Percentiles rank a stretch among this genome's conserved stretches.
Conservation (phyloP, 2,329 filamentous ascomycete genomes). For the Venturia effusa region DNA sequence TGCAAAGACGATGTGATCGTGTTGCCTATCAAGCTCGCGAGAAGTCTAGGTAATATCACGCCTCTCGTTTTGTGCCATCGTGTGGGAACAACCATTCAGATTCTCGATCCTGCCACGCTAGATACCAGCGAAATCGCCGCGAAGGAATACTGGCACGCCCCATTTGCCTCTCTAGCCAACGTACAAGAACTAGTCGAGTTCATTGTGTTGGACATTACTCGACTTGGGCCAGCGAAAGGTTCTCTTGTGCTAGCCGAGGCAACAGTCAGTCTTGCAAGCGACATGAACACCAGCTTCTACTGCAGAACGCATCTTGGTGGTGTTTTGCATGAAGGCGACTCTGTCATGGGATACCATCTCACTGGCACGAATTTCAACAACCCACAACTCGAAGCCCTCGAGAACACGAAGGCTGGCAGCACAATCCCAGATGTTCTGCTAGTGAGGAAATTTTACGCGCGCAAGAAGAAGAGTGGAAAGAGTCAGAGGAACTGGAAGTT, state of each 20-base stretch:
- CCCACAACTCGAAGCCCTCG: conserved; percentile 69
- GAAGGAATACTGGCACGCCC: conserved; percentile 79
- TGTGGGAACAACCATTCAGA: conserved; percentile 79
- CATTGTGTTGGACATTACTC: conserved; percentile 88
- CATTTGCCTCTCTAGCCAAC: conserved; percentile 76
- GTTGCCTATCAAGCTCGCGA: conserved; percentile 79
- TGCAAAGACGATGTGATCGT: conserved; percentile 98
- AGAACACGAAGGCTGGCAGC: conserved; percentile 59
- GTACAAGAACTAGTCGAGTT: conserved; percentile 82
- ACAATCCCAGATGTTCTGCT: conserved; percentile 85
- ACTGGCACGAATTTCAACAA: conserved; percentile 91
- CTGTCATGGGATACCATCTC: conserved; percentile 87
- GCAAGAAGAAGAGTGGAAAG: conserved; percentile 58
- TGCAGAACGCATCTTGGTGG: conserved; percentile 81
- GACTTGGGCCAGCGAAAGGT: conserved; percentile 61
- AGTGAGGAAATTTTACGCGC: conserved; percentile 92
- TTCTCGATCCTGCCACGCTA: conserved; percentile 82
- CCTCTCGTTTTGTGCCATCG: conserved; percentile 79
- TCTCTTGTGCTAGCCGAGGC: conserved; percentile 78
- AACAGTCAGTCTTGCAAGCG: conserved; percentile 75
- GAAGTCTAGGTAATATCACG: conserved; percentile 75
- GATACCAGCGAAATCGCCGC: conserved; percentile 80
- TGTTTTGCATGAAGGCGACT: conserved; percentile 79
- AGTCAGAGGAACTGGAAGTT: conserved; percentile 74
- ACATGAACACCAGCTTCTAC: conserved; percentile 82